These are phyloP conservation scores for Oryza brachyantha DNA, from an alignment of 176 grass and related monocot genomes.

Conservation along the genomic window DNA sequence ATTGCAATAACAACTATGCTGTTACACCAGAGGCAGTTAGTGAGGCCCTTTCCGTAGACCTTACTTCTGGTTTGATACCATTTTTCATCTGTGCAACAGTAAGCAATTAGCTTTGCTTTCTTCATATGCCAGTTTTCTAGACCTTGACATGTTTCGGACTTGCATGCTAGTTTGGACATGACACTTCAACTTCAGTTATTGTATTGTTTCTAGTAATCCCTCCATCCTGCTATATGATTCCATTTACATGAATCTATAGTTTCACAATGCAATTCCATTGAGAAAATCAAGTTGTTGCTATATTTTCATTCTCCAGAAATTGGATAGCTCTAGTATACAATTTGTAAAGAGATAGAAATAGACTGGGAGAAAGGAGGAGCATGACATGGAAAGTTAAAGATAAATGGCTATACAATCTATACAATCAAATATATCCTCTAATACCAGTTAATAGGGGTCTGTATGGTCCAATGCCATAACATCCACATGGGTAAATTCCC, in stretches of 20 bases:
- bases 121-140: constrained; percentile 9
- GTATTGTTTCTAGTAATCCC: neutral
- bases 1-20: constrained; percentile 38
- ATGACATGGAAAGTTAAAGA: too few relatives aligned
- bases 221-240: neutral
- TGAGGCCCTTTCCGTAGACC: constrained; percentile 45
- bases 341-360: too few relatives aligned
- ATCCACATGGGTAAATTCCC: too few relatives aligned
- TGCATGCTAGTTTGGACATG: neutral
- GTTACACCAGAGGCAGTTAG: constrained; percentile 44
- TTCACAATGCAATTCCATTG: neutral
- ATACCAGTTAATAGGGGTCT: neutral
- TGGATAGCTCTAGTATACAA: neutral
- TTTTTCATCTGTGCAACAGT: constrained; percentile 78
- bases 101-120: constrained; percentile 31
- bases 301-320: neutral
- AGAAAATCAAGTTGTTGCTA: neutral
- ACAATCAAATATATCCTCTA: too few relatives aligned
- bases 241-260: neutral
- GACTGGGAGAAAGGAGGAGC: too few relatives aligned
- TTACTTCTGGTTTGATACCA: constrained; percentile 63
- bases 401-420: too few relatives aligned
- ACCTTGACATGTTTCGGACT: constrained; percentile 2
- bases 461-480: neutral
- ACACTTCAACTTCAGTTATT: neutral